These are phyloP conservation scores for Geosiphon pyriformis DNA, from an alignment of 192 early-diverging fungal genomes.

Conservation along the genomic window DNA sequence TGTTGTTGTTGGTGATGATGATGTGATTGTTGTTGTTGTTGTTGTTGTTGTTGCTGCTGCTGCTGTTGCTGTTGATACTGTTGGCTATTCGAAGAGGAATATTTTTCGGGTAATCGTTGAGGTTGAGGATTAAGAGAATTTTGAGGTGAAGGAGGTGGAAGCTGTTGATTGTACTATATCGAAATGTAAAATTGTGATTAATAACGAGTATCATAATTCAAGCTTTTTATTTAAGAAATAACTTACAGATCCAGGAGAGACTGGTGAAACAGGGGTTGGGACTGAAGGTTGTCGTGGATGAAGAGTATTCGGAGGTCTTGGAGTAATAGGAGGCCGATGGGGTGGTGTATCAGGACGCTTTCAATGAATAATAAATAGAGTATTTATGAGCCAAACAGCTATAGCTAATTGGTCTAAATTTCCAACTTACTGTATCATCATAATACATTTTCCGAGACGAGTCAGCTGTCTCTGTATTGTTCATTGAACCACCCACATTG, in stretches of 20 bases:
- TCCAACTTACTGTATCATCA: conserved; percentile 9
- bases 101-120: conserved; percentile 15
- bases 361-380: not conserved
- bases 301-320: conserved; percentile 33
- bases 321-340: conserved; percentile 29
- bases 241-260: not conserved
- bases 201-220: not conserved
- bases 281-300: not conserved
- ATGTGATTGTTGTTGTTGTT: not conserved
- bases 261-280: not conserved
- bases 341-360: conserved; percentile 29
- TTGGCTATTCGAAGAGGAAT: not conserved
- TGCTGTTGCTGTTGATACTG: not conserved
- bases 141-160: not conserved
- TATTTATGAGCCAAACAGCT: conserved; percentile 3
- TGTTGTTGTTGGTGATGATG: not conserved
- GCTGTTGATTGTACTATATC: not conserved
- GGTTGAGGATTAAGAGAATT: not conserved
- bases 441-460: conserved; percentile 11
- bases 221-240: not conserved
- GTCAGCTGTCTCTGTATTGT: not conserved
- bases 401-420: not conserved
- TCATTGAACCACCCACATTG: not conserved
- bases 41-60: not conserved
- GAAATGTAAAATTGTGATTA: too few species aligned